phyloP scores from a whole-genome alignment of 495 filamentous ascomycete species.

The Chaetomium tenue region DNA sequence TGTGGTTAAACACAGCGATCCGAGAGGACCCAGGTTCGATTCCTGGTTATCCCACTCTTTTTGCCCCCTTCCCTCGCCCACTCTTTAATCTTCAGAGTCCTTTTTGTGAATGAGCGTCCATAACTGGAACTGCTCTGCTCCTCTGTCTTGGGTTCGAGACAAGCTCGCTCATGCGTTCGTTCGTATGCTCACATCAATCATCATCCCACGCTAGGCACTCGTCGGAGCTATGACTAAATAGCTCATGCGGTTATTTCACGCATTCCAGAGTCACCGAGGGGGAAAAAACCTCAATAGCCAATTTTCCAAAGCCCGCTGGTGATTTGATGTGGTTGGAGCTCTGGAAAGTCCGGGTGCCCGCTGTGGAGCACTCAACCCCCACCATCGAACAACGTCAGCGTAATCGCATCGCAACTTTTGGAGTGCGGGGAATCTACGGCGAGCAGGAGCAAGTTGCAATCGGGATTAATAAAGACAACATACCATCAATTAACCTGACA shows the following conservation, averaged over 20 bases:
- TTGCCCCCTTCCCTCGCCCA: background rate
- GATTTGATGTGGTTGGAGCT: too few species aligned
- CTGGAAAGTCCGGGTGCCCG: background rate
- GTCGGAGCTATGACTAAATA: too few species aligned
- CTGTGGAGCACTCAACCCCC: background rate
- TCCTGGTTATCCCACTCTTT: constrained; percentile 15
- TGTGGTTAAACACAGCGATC: constrained; percentile 12
- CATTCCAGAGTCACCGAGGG: too few species aligned
- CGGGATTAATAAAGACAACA: background rate
- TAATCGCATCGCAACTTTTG: constrained; percentile 8
- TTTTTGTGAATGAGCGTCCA: background rate
- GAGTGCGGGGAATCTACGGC: background rate
- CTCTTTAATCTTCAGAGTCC: background rate
- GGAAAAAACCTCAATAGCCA: too few species aligned
- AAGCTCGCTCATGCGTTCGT: too few species aligned
- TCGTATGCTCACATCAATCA: too few species aligned
- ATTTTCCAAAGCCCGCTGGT: too few species aligned
- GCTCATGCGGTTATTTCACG: too few species aligned
- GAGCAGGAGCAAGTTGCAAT: background rate
- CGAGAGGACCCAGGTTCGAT: constrained; percentile 23
- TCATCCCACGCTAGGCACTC: too few species aligned
- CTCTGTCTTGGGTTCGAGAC: too few species aligned
- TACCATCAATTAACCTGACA: constrained; percentile 3
- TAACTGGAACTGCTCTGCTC: too few species aligned
- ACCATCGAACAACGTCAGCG: constrained; percentile 7